A percentile compares a stretch with the other conserved stretches of the same genome.
Conservation (phyloP, 306 rosid species). For the Cucumis sativus region Cucumber_9930_V3 NC_026657.2:5623501-5624000, state of each 20-base stretch:
- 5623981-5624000: neutral
- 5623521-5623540: neutral
- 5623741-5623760: constrained; percentile 76
- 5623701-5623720: constrained; percentile 91
- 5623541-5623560: neutral
- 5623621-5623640: constrained; percentile 8
- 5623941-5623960: neutral
- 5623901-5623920: too few relatives aligned
- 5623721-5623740: constrained; percentile 76
- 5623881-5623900: neutral
- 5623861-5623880: neutral
- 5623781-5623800: neutral
- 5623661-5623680: constrained; percentile 82
- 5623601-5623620: neutral
- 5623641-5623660: constrained; percentile 26
- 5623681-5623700: constrained; percentile 84
- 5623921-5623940: neutral
- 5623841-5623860: neutral
- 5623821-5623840: neutral
- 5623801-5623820: neutral
- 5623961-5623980: neutral
- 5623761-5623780: constrained; percentile 50
- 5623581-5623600: neutral
- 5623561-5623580: neutral
- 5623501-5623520: neutral